phyloP scores from a whole-genome alignment of 371 early-diverging fungal species.

The Mucor sp. region DNA sequence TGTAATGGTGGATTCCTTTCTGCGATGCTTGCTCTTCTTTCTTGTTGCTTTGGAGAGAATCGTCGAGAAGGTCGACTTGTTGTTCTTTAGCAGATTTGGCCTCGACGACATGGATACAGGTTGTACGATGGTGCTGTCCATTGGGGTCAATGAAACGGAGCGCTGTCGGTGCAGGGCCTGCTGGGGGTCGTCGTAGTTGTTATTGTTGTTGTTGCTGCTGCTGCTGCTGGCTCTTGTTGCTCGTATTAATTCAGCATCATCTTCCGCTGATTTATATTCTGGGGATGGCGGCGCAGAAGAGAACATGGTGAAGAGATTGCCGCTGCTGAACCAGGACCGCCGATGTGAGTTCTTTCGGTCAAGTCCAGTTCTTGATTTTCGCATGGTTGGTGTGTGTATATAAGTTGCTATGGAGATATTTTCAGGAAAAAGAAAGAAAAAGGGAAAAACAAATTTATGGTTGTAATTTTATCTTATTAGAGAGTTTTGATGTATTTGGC shows the following conservation, averaged over 20 bases:
- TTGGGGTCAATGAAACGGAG: conserved; percentile 21
- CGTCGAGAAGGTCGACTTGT: conserved; percentile 16
- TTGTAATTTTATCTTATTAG: not conserved
- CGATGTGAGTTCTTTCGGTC: conserved; percentile 15
- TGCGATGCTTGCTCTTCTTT: conserved; percentile 2
- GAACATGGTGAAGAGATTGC: conserved; percentile 20
- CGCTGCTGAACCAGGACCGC: conserved; percentile 28
- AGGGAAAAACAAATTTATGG: not conserved
- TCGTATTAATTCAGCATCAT: not conserved
- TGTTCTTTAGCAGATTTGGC: not conserved
- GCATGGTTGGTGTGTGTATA: conserved; percentile 1
- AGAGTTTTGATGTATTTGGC: not conserved
- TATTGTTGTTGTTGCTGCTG: not conserved
- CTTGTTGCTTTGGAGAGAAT: conserved; percentile 26
- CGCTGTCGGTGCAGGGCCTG: conserved; percentile 5
- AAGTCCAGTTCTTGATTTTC: conserved; percentile 6
- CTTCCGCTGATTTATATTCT: conserved; percentile 1
- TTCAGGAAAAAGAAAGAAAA: not conserved
- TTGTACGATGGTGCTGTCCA: not conserved
- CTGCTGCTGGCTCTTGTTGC: not conserved
- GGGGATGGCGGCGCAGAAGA: conserved; percentile 30
- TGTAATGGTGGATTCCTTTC: conserved; percentile 2
- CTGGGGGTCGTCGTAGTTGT: not conserved
- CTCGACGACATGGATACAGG: not conserved
- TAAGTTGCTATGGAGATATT: not conserved